Base-by-base conservation (phyloP, 768 basidiomycete genomes). In the Boletus pseudo-olivaceus region DNA sequence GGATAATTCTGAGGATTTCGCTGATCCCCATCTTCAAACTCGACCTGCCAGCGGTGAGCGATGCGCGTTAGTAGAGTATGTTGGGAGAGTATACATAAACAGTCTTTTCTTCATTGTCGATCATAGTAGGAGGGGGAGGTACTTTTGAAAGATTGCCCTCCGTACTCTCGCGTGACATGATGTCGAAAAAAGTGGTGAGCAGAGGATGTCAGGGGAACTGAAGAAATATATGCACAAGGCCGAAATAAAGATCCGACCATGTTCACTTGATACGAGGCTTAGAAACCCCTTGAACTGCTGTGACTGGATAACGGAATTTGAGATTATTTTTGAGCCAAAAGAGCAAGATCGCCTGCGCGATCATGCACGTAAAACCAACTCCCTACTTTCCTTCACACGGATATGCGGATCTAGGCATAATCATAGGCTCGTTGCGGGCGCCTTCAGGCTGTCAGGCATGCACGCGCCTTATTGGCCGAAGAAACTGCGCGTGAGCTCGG, bases 1-100 rank as follows among this genome's bases (percentile, higher is more conserved):
- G 70, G 54, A 52, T 71, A 78, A 39, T 71, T 73, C 14, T 62
- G 51, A 23, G 78, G 78, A 57, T 78, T 72, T 34, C 75, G 65
- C 17, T 40, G 33, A 55, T 79, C 78, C 7, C 65, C 70, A 15
- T 66, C 59, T 33, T 71, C 66, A 41, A 73, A 78, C 20, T 78
- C 73, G 11, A 76, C 69, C 75, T 78, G 53, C 51, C 9, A 23
- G 20, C 7, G 14, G 32, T 66, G 41, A 63, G 49, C 7, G n/a
- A 54, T 8, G 15, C 4, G 7, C 8, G 7, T 41, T 9, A 7
- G 34, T 35, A 32, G 5, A 23, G 15, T 11, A 12, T 10, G 14
- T 29, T 15, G n/a, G 27, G 12, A 45, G n/a, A 20, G 42, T 35
- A 8, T 47, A 60, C 64, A 53, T 55, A 57, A 15, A 61, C 17